Base-by-base conservation (phyloP, 805 yeast species). In the Starmerella apis region DNA sequence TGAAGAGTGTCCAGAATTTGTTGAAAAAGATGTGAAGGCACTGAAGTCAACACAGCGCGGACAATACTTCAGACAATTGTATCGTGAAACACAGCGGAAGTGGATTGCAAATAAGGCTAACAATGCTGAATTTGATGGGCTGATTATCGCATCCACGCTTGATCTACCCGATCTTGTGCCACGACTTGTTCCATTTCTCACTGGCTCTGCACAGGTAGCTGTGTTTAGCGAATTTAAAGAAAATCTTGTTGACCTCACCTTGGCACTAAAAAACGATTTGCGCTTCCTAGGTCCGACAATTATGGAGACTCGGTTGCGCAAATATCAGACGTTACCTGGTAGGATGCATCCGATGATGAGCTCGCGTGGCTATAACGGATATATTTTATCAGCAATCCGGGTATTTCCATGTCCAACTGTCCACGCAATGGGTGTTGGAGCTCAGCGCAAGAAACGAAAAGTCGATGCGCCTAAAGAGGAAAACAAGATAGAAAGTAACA, bases 301-400 rank as follows among this genome's bases (percentile, higher is more conserved):
- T 20, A 73, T 76, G 54, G 96, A 88, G 65, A 78, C 94, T 0
- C 73, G 85, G 54, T 92, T 83, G 11, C 76, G 96, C 56, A 81
- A 80, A 45, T 88, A 83, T 64, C 99, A 92, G 69, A 86, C 96
- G 3, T 78, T 90, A 25, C 86, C 94, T 18, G 98, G 97, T 7
- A 80, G 94, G 63, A 71, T 90, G 61, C 99, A 92, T 65, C 99
- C 99, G 0, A 63, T 81, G 53, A 92, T 92, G 99, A 85, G 96
- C 0, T 80, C 82, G 74, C 75, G 86, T 60, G 87, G 95, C 6
- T 88, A 83, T 51, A 97, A 96, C 30, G 99, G 99, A 0, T 90
- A 79, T 64, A 64, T 92, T 2, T 69, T 87, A 56, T 75, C 79
- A 70, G 94, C 90, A 3, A 76, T 84, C 14, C 73, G 84, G 44